A percentile compares a stretch with the other conserved stretches of the same genome.
Conservation (phyloP, 805 yeast species). For the Sporopachydermia quercuum region DNA sequence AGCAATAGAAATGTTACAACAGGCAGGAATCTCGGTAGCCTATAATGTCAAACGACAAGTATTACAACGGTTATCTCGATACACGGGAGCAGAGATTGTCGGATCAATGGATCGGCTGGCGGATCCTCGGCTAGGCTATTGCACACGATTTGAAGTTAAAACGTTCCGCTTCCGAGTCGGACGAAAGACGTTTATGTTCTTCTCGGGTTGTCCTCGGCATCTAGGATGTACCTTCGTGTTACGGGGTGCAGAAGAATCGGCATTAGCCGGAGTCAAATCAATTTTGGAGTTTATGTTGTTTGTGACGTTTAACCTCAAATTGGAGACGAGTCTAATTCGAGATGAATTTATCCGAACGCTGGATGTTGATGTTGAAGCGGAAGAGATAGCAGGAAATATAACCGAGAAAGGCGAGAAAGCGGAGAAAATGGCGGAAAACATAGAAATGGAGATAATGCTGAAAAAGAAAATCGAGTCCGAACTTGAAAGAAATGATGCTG, state of each 20-base stretch:
- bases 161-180: slow-evolving; percentile 41
- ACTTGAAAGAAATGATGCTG: not conserved
- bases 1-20: slow-evolving; percentile 57
- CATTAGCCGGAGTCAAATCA: slow-evolving; percentile 53
- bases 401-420: slow-evolving; percentile 7
- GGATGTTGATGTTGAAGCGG: slow-evolving; percentile 1
- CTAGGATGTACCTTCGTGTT: slow-evolving; percentile 76
- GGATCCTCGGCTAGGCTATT: slow-evolving; percentile 55
- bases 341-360: slow-evolving; percentile 45
- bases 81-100: slow-evolving; percentile 75
- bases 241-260: slow-evolving; percentile 60
- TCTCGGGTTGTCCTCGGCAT: slow-evolving; percentile 60
- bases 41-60: slow-evolving; percentile 71
- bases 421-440: slow-evolving; percentile 1
- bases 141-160: slow-evolving; percentile 57
- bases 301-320: slow-evolving; percentile 59
- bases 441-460: no score
- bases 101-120: slow-evolving; percentile 28
- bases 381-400: slow-evolving; percentile 15
- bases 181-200: slow-evolving; percentile 59
- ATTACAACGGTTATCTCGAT: slow-evolving; percentile 58
- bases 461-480: no score
- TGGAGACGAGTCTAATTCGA: slow-evolving; percentile 62
- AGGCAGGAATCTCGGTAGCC: slow-evolving; percentile 70
- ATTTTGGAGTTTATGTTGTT: slow-evolving; percentile 71